Evolutionary conservation across 345 rosid genomes (phyloP).

Genomic region (Arabis hirsuta): DNA sequence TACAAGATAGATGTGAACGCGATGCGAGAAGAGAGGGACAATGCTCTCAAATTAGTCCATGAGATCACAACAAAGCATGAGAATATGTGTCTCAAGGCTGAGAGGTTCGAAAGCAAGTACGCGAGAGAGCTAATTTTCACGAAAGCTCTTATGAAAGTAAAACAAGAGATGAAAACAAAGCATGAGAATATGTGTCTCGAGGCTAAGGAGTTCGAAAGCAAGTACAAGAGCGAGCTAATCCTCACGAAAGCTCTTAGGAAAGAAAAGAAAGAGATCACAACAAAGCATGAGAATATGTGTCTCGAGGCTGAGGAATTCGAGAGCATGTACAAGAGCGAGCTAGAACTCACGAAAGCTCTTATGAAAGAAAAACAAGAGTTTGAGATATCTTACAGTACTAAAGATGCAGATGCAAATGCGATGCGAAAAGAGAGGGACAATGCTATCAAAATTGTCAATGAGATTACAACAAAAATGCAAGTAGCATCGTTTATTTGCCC

Average conservation of each 20-base stretch:
- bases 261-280: no score
- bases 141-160: not conserved
- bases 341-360: no score
- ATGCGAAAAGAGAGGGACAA: conserved; percentile 45
- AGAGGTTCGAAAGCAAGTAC: conserved; percentile 15
- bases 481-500: conserved; percentile 47
- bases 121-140: conserved; percentile 2
- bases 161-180: no score
- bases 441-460: conserved; percentile 37
- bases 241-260: not conserved
- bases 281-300: no score
- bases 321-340: no score
- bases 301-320: no score
- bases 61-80: no score
- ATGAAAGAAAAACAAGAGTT: conserved; percentile 21
- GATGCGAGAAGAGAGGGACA: no score
- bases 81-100: conserved; percentile 12
- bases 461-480: conserved; percentile 33
- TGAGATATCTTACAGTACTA: no score
- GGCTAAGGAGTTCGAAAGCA: conserved; percentile 27
- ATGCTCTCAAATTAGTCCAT: no score
- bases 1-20: no score
- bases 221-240: conserved; percentile 19
- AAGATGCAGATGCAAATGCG: conserved; percentile 39
- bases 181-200: not conserved